A percentile compares a stretch with the other conserved stretches of the same genome.
phyloP scores from a whole-genome alignment of 2,329 filamentous ascomycete species.

The Colletotrichum sublineola region DNA sequence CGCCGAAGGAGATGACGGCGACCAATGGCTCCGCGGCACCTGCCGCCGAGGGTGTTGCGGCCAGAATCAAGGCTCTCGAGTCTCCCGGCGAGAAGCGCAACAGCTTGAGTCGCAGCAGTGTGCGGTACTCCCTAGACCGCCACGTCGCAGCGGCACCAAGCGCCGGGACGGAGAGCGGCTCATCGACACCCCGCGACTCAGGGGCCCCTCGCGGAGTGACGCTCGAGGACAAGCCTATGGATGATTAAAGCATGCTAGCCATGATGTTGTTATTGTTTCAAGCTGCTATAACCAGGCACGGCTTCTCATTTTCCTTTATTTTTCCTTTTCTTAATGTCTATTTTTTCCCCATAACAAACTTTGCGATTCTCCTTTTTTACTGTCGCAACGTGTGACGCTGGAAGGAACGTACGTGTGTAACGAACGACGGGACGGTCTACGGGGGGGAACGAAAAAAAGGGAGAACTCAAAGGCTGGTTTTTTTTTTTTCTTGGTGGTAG shows the following conservation, averaged over 20 bases:
- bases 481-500: neutral
- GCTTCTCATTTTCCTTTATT: neutral
- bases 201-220: constrained; percentile 59
- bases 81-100: constrained; percentile 71
- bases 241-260: constrained; percentile 54
- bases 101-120: constrained; percentile 69
- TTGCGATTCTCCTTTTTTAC: constrained; percentile 6
- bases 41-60: constrained; percentile 35
- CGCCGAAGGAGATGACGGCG: constrained; percentile 53
- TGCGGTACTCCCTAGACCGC: constrained; percentile 65
- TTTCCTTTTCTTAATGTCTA: constrained; percentile 41
- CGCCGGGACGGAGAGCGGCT: constrained; percentile 40
- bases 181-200: constrained; percentile 45
- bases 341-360: constrained; percentile 24
- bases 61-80: constrained; percentile 43
- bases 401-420: constrained; percentile 16
- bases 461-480: constrained; percentile 29
- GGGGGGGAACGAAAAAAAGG: constrained; percentile 10
- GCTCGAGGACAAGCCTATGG: constrained; percentile 67
- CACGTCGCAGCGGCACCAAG: constrained; percentile 57
- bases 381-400: constrained; percentile 36
- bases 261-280: constrained; percentile 21
- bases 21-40: constrained; percentile 57
- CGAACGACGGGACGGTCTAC: constrained; percentile 16
- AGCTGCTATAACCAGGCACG: neutral